Evolutionary conservation across 176 grass and related monocot genomes (phyloP), one percentile per base, ranked within the genome.

Genomic region (Phragmites australis): DNA sequence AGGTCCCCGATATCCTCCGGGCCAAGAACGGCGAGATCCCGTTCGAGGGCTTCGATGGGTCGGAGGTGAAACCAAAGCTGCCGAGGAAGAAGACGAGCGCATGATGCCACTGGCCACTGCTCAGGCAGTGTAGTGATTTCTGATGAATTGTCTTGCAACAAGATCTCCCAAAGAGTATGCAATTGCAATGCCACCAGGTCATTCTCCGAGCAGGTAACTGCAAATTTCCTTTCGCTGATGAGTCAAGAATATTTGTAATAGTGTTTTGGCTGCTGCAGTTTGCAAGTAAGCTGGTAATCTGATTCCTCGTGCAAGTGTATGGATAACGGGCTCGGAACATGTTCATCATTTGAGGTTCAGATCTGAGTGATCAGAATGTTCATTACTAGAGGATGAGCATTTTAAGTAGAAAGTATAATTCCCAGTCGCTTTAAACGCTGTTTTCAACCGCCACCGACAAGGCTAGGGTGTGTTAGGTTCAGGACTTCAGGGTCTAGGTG

Each of bases 21-120:
- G 78, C 85, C 16, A 42, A 81, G 52, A 69, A 87, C 6, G 78
- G 85, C 4, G 52, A 81, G 42, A 76, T 81, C 43, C 51, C 85
- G 19, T 87, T 87, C 31, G n/a, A 81, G 8, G 70, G 85, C 18
- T 82, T 81, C 3, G 43, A 2, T 69, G 53, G 6, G 42, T 43
- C 30, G 69, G 4, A 58, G 16, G 39, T 39, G 84, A 51, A 82
- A 62, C 34, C 13, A 39, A 50, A 30, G 27, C 58, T 0, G 6
- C 25, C 19, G 8, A 23, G 37, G n/a, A 75, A 68, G 84, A 81
- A 59, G 70, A 68, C 22, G 50, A 75, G 77, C 12, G 14, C 27
- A 17, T 87, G 63, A 69, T 77, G 56, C 37, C 34, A 34, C n/a
- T n/a, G n/a, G n/a, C n/a, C n/a, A n/a, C n/a, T n/a, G 16, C 44